A percentile compares a stretch with the other conserved stretches of the same genome.
Conservation (phyloP, 2,329 filamentous ascomycete species). For the Hirsutella rhossiliensis region DNA sequence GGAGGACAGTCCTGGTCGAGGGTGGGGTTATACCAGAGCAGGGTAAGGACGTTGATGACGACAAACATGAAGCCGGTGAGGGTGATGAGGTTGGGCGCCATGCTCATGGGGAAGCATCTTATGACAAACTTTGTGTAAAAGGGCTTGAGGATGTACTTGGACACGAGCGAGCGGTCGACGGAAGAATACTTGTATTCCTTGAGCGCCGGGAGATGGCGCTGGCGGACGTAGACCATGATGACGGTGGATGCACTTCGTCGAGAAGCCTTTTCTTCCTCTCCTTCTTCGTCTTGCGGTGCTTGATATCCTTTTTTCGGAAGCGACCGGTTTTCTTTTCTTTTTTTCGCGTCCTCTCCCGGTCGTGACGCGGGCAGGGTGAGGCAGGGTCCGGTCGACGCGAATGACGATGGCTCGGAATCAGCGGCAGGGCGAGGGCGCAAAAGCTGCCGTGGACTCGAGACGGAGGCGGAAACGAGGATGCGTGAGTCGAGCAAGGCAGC, state of each 20-base stretch:
- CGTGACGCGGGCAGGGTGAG: no score
- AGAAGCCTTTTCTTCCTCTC: no score
- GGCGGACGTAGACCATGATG: constrained; percentile 88
- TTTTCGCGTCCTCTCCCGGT: no score
- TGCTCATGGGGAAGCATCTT: constrained; percentile 85
- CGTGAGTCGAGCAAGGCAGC: no score
- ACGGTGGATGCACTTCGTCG: neutral
- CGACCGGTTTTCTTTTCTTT: no score
- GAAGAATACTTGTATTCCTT: constrained; percentile 92
- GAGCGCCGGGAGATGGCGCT: constrained; percentile 77
- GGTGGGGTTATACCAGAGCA: constrained; percentile 93
- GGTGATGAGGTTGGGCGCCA: constrained; percentile 86
- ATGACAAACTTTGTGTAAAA: constrained; percentile 96
- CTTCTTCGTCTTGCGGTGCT: no score
- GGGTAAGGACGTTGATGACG: constrained; percentile 74
- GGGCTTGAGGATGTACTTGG: constrained; percentile 89
- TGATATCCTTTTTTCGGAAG: no score
- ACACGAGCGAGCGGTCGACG: constrained; percentile 82
- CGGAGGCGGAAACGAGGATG: no score
- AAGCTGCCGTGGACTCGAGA: no score
- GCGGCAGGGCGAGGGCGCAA: no score
- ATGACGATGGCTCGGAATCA: no score
- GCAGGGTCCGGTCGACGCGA: no score
- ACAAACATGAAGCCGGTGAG: constrained; percentile 85
- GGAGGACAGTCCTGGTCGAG: constrained; percentile 85